Conservation (phyloP, 2,329 filamentous ascomycete species). For the Talaromyces piceae region DNA sequence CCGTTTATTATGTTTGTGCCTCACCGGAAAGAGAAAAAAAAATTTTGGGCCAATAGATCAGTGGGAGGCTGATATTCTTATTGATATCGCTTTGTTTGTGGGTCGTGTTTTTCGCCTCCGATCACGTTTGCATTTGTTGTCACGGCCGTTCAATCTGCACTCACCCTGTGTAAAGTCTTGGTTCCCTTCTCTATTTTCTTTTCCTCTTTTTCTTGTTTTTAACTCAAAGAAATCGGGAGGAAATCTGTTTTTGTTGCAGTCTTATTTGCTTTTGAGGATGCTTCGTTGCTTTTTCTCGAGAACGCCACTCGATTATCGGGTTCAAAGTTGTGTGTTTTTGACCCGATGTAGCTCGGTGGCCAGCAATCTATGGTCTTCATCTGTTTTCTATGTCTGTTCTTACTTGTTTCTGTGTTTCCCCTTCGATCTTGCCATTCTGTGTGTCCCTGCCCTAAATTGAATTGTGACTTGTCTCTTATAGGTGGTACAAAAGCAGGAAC, state of each 20-base stretch:
- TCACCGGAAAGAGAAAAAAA: not conserved
- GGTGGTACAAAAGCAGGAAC: not conserved
- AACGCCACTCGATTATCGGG: too few species aligned
- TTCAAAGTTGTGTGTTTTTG: too few species aligned
- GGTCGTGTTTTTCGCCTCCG: not conserved
- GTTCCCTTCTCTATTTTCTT: too few species aligned
- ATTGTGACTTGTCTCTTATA: not conserved
- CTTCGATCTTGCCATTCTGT: not conserved
- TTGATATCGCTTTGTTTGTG: not conserved
- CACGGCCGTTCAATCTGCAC: not conserved
- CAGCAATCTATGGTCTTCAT: too few species aligned
- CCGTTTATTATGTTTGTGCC: not conserved
- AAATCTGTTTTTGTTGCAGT: not conserved
- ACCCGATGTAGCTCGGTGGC: too few species aligned
- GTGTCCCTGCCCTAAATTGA: not conserved
- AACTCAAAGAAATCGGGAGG: not conserved
- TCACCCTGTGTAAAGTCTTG: slow-evolving; percentile 1
- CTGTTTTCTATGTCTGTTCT: too few species aligned
- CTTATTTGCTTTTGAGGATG: not conserved
- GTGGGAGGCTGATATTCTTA: not conserved
- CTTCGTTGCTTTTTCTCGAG: not conserved
- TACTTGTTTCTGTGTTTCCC: too few species aligned
- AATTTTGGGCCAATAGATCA: not conserved
- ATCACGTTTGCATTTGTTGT: not conserved
- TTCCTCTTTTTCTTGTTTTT: not conserved